A percentile compares a stretch with the other conserved stretches of the same genome.
Conservation (phyloP, 768 basidiomycete species). For the Hortiboletus flavorubellus region DNA sequence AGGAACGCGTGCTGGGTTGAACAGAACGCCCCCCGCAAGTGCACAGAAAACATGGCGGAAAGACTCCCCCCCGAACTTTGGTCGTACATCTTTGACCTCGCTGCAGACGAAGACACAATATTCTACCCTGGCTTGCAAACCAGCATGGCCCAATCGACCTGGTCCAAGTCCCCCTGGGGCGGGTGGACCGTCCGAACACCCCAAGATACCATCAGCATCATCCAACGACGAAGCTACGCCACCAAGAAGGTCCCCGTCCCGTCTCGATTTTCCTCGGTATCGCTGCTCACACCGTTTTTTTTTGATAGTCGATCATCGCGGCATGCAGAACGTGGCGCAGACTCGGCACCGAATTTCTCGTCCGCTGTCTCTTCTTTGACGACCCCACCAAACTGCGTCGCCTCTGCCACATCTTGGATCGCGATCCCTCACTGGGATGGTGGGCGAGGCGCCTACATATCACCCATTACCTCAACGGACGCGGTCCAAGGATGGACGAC, state of each 20-base stretch:
- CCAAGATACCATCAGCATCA: conserved; percentile 51
- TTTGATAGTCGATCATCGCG: conserved; percentile 55
- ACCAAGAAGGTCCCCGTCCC: conserved; percentile 56
- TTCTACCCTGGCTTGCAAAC: conserved; percentile 61
- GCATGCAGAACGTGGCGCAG: conserved; percentile 65
- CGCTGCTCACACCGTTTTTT: not conserved
- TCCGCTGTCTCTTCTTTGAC: conserved; percentile 66
- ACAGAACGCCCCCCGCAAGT: not conserved
- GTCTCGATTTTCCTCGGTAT: not conserved
- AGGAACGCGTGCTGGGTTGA: not conserved
- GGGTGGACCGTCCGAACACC: conserved; percentile 61
- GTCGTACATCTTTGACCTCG: conserved; percentile 66
- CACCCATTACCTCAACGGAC: conserved; percentile 45
- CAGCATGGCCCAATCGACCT: conserved; percentile 59
- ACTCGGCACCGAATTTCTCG: conserved; percentile 63
- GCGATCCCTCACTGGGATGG: conserved; percentile 57
- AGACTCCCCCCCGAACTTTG: conserved; percentile 68
- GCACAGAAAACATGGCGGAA: conserved; percentile 21
- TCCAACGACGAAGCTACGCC: conserved; percentile 58
- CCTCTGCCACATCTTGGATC: conserved; percentile 51
- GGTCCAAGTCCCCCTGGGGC: conserved; percentile 48
- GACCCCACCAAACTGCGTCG: conserved; percentile 52
- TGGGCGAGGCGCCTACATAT: conserved; percentile 74
- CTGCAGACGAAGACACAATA: conserved; percentile 67
- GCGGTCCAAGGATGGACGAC: conserved; percentile 42